Percentiles rank a stretch among this genome's conserved stretches.
These are phyloP conservation scores for Solioccasus polychromus DNA, from an alignment of 768 basidiomycete species.

Conservation along the genomic window DNA sequence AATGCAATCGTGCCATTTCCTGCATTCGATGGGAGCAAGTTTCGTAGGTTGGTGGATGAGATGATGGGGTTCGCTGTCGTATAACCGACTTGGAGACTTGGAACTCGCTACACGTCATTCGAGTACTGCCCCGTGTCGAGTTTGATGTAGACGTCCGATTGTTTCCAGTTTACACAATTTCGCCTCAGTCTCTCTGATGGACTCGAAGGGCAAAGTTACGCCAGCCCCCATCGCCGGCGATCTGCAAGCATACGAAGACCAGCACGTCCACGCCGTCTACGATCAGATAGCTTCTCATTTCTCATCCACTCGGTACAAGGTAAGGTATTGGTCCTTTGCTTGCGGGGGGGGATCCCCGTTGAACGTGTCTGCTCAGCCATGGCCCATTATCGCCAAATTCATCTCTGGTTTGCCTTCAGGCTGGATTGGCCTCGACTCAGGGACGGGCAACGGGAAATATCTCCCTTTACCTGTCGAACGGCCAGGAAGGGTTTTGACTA, in stretches of 20 bases:
- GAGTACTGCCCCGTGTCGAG: too few species aligned
- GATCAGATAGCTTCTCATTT: constrained; percentile 86
- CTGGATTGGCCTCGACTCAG: constrained; percentile 89
- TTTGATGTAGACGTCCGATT: too few species aligned
- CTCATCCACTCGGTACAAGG: constrained; percentile 87
- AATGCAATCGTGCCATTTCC: constrained; percentile 57
- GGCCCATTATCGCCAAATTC: constrained; percentile 83
- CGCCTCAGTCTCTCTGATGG: neutral
- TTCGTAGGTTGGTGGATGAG: constrained; percentile 66
- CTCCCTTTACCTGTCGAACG: constrained; percentile 69
- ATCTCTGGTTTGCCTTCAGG: constrained; percentile 68
- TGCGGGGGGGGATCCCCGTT: neutral
- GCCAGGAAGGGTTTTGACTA: constrained; percentile 60
- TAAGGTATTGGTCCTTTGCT: constrained; percentile 19
- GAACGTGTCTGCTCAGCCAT: constrained; percentile 52
- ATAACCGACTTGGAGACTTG: constrained; percentile 21
- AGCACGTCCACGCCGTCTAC: constrained; percentile 81
- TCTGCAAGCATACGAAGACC: constrained; percentile 60
- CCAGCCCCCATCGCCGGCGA: constrained; percentile 44
- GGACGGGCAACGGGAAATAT: constrained; percentile 98
- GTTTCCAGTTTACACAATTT: too few species aligned
- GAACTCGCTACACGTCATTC: constrained; percentile 6
- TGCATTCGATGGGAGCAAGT: constrained; percentile 62
- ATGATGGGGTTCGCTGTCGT: constrained; percentile 66
- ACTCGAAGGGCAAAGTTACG: constrained; percentile 33